Percentiles rank a stretch among this genome's conserved stretches.
These are phyloP conservation scores for Noccaea bulbosa DNA, from an alignment of 345 rosid genomes.

Conservation along the genomic window DNA sequence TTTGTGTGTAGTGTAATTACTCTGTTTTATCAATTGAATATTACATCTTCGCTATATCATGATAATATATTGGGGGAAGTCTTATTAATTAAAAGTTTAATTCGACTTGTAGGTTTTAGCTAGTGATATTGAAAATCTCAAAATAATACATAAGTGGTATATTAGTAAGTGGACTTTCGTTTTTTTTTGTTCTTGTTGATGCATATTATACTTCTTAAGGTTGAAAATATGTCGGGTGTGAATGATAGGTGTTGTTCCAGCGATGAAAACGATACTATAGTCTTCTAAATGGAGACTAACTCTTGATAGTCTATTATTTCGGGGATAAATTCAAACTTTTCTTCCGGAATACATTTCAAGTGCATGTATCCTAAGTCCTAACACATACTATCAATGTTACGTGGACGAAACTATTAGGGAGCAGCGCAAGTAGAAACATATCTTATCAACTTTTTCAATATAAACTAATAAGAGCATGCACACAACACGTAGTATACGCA, in stretches of 20 bases:
- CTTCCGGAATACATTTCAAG: not conserved
- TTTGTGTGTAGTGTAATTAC: not conserved
- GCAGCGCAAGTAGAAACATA: conserved; percentile 11
- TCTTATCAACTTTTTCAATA: not conserved
- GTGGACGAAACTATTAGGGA: conserved; percentile 19
- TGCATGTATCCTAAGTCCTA: conserved; percentile 20
- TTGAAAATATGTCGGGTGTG: not conserved
- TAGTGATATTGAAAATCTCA: not conserved
- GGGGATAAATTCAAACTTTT: not conserved
- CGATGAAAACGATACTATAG: not conserved
- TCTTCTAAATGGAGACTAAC: not conserved
- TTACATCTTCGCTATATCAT: not conserved
- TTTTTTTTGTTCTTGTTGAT: not conserved
- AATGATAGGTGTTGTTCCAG: conserved; percentile 17
- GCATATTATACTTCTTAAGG: not conserved
- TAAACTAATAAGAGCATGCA: no score
- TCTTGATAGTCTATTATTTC: not conserved
- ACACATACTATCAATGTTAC: conserved; percentile 7
- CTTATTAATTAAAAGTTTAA: not conserved
- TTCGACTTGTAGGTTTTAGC: not conserved
- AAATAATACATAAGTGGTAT: not conserved
- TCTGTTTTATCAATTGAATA: not conserved
- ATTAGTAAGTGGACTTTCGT: not conserved
- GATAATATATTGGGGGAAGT: not conserved
- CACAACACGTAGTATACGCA: no score